phyloP scores from a whole-genome alignment of 2,329 filamentous ascomycete genomes.

The Capronia americana region DNA sequence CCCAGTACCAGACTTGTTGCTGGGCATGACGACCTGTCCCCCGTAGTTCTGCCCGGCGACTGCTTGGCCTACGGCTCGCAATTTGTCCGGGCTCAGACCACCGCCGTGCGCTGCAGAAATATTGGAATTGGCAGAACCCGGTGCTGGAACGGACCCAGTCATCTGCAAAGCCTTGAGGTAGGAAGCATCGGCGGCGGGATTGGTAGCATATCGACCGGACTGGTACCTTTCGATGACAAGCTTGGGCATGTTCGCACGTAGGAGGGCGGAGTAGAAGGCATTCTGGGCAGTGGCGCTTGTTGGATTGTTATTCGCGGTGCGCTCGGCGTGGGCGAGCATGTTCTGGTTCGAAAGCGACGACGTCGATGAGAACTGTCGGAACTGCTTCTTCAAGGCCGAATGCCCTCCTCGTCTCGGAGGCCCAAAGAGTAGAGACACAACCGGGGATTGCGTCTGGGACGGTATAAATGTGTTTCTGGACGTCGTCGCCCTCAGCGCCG shows the following conservation, averaged over 20 bases:
- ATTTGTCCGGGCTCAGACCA: conserved; percentile 64
- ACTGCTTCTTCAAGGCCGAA: conserved; percentile 14
- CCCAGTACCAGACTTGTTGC: conserved; percentile 64
- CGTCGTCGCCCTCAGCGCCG: conserved; percentile 6
- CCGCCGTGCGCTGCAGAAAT: conserved; percentile 5
- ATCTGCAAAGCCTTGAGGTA: conserved; percentile 77
- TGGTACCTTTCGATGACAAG: conserved; percentile 91
- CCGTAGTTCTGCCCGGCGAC: conserved; percentile 71
- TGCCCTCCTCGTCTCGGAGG: conserved; percentile 18
- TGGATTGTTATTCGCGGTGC: conserved; percentile 91
- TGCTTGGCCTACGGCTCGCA: conserved; percentile 82
- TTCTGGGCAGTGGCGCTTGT: conserved; percentile 86
- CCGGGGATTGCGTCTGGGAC: conserved; percentile 14
- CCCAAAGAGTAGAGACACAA: conserved; percentile 32
- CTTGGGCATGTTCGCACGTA: conserved; percentile 90
- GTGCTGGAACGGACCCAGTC: conserved; percentile 54
- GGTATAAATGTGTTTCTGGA: conserved; percentile 3
- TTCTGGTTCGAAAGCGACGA: conserved; percentile 48
- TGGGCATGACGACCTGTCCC: conserved; percentile 61
- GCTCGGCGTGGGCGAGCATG: conserved; percentile 82
- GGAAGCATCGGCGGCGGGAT: conserved; percentile 74
- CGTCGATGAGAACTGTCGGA: conserved; percentile 35
- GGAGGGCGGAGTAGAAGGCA: conserved; percentile 88
- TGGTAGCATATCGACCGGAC: conserved; percentile 82
- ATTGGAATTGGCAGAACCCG: conserved; percentile 33